Evolutionary conservation across 2,329 filamentous ascomycete genomes (phyloP), one percentile per base, ranked within the genome.

Genomic region (Cordyceps cateniannulata): DNA sequence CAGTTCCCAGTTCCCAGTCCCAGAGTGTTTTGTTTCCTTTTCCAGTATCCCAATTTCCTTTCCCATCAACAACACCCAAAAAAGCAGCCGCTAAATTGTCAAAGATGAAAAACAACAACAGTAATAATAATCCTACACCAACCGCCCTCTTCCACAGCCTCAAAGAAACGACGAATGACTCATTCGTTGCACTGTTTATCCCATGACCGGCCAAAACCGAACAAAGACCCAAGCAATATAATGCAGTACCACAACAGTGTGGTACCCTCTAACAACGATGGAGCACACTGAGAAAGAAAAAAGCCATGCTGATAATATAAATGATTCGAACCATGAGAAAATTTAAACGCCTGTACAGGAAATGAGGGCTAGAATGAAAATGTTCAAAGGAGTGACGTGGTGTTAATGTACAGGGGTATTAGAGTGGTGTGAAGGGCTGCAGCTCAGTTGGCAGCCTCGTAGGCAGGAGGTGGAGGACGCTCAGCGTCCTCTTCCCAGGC

Each of bases 401-500:
- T 49, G 45, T 53, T 35, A 29, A 52, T 62, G 61, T 60, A 62
- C 61, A 62, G 61, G 56, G 44, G 47, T 60, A 51, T 60, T 50
- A 25, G 24, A 44, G 24, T 25, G 47, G 44, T 29, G 48, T 48
- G 4, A 18, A 22, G n/a, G 40, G 24, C n/a, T 24, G 16, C 50
- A 18, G 59, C 65, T 75, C 73, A 81, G 66, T 73, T 75, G 20
- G 75, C 71, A 38, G 79, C 80, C 72, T 87, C 80, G 69, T 88
- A 88, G 61, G 85, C 84, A 16, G 85, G 85, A 29, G 85, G 85
- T 6, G 85, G 84, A 5, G 76, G 72, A 51, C 50, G 50, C 29
- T 62, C 61, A 22, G 56, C 45, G 38, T 24, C 32, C 32, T 84
- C 81, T 63, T 86, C 81, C 58, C 78, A 75, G 6, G 20, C 49